Evolutionary conservation across 176 grass and related monocot genomes (phyloP), one percentile per base, ranked within the genome.

Genomic region (Oryza nivara): DNA sequence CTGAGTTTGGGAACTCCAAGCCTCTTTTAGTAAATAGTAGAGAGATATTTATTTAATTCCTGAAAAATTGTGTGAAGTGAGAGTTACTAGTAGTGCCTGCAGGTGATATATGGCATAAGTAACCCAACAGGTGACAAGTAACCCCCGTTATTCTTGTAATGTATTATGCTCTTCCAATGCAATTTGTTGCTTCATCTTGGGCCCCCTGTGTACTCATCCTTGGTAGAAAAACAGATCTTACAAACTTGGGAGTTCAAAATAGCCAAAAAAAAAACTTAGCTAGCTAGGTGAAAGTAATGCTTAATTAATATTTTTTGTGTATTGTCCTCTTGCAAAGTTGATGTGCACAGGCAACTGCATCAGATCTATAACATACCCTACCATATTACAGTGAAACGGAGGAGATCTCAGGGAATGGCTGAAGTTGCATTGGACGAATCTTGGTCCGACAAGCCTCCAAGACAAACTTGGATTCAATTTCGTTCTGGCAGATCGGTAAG

Each of bases 1-100:
- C 66, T 61, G 76, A n/a, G 68, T 71, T 68, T 77, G 38, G 28
- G 11, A 46, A 19, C 19, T 41, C 70, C 45, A 25, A 84, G 43
- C 30, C 7, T 36, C 35, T 36, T 68, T 36, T 65, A 4, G n/a
- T 65, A 25, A 22, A 65, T n/a, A 20, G n/a, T 22, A 72, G 22
- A 30, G 23, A 73, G n/a, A 46, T 7, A 73, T 16, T 28, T 14
- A 58, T 54, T 52, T 4, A 51, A 35, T 10, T 70, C 36, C 36
- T 70, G 68, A n/a, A 70, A 70, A 41, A 5, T 70, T 43, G 40
- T 8, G 3, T 70, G 16, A 40, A 41, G 15, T 41, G 15, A 38
- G 34, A 69, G 32, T 69, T 40, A 9, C 28, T 19, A 38, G 65
- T 2, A 68, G 65, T 14, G 5, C 30, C 0, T 14, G 30, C 32